These are phyloP conservation scores for Trichoderma lentiforme DNA, from an alignment of 2,329 filamentous ascomycete genomes.

Conservation along the genomic window DNA sequence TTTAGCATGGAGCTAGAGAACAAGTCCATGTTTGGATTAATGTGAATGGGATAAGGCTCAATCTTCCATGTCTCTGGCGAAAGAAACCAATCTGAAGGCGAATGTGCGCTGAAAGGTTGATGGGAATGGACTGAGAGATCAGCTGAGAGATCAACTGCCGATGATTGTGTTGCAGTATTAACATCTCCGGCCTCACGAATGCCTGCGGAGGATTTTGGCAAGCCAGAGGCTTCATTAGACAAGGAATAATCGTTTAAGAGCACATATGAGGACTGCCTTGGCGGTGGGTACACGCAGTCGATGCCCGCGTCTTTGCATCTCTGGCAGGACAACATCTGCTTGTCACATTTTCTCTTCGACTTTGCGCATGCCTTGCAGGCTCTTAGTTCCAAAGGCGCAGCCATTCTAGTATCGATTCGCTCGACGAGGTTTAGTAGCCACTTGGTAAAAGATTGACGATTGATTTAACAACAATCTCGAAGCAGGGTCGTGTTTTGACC, in stretches of 20 bases:
- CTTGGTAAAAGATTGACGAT: not conserved
- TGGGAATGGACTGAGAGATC: not conserved
- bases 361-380: not conserved
- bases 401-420: not conserved
- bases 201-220: not conserved
- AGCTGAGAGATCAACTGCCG: not conserved
- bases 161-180: not conserved
- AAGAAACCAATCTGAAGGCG: not conserved
- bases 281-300: not conserved
- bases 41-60: not conserved
- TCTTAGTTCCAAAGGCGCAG: not conserved
- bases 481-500: not conserved
- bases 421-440: not conserved
- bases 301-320: not conserved
- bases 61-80: not conserved
- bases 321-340: not conserved
- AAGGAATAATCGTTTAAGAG: not conserved
- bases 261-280: not conserved
- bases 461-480: not conserved
- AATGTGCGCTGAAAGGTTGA: not conserved
- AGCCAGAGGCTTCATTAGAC: not conserved
- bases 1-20: not conserved
- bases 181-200: not conserved
- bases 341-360: not conserved
- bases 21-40: not conserved